A percentile compares a stretch with the other conserved stretches of the same genome.
phyloP scores from a whole-genome alignment of 2,329 filamentous ascomycete genomes.

The Cladosporium sp. region DNA sequence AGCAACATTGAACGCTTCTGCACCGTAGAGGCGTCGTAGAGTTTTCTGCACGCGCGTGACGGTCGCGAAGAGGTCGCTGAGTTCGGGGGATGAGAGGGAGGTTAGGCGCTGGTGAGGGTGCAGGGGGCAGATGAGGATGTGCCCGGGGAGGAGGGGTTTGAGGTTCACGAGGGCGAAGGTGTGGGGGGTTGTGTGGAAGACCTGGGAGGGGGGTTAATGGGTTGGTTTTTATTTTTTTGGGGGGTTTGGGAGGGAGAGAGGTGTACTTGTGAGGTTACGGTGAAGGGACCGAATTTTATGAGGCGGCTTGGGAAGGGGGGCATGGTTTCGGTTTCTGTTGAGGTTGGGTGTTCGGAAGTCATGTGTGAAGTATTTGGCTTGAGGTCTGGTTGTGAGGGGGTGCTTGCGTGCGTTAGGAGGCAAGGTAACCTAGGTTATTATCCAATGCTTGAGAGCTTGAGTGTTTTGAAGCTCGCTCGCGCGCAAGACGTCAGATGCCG shows the following conservation, averaged over 20 bases:
- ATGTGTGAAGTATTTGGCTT: neutral
- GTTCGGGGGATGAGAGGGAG: slow-evolving; percentile 67
- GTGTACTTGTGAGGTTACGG: slow-evolving; percentile 41
- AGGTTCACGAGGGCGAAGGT: slow-evolving; percentile 91
- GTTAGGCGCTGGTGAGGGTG: slow-evolving; percentile 62
- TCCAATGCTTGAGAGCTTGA: no score
- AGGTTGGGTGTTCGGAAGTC: neutral
- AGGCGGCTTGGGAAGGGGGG: slow-evolving; percentile 36
- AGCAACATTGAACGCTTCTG: slow-evolving; percentile 82
- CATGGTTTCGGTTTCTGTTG: slow-evolving; percentile 2
- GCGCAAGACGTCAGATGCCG: no score
- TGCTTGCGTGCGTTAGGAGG: no score
- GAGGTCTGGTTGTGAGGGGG: no score
- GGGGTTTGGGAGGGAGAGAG: slow-evolving; percentile 1
- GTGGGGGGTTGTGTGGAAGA: slow-evolving; percentile 76
- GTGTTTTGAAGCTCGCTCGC: no score
- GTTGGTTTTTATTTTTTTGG: slow-evolving; percentile 8
- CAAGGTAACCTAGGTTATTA: no score
- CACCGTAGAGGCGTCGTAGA: slow-evolving; percentile 58
- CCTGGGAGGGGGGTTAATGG: slow-evolving; percentile 47
- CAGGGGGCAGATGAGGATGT: slow-evolving; percentile 82
- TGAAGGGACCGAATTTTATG: slow-evolving; percentile 41
- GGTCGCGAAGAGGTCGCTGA: slow-evolving; percentile 80
- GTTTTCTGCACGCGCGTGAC: slow-evolving; percentile 71
- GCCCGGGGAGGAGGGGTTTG: slow-evolving; percentile 87